These are phyloP conservation scores for Boletus barrowsii DNA, from an alignment of 768 basidiomycete species.

Conservation along the genomic window DNA sequence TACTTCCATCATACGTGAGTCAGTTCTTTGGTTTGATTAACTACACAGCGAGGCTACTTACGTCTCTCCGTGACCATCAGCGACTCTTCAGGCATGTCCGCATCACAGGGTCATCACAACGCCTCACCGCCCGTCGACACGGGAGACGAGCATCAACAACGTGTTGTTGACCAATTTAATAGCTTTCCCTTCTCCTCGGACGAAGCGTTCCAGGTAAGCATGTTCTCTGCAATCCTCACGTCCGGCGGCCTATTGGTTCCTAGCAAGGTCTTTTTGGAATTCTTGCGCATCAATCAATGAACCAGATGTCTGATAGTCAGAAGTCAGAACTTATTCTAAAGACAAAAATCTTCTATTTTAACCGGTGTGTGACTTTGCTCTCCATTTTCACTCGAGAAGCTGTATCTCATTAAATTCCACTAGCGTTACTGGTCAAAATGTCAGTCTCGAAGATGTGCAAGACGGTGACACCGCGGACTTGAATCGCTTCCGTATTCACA, in stretches of 20 bases:
- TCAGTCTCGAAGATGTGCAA: constrained; percentile 30
- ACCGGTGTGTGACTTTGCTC: constrained; percentile 39
- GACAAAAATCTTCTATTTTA: constrained; percentile 72
- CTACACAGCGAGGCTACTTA: constrained; percentile 10
- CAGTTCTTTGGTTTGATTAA: constrained; percentile 1
- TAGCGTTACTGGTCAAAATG: constrained; percentile 30
- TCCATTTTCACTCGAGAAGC: constrained; percentile 24
- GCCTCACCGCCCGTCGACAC: constrained; percentile 11
- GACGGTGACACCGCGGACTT: constrained; percentile 11
- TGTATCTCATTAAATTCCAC: constrained; percentile 18
- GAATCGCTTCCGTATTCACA: constrained; percentile 8
- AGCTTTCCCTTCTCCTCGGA: constrained; percentile 56
- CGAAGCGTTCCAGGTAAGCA: constrained; percentile 55
- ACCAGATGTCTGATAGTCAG: constrained; percentile 36
- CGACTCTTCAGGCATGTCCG: constrained; percentile 14
- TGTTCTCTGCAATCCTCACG: not conserved
- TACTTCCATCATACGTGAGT: not conserved
- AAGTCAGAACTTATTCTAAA: constrained; percentile 48
- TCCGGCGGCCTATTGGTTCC: not conserved
- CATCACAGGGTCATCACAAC: constrained; percentile 11
- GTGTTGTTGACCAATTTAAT: constrained; percentile 33
- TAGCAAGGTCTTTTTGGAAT: constrained; percentile 70
- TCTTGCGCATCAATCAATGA: constrained; percentile 39
- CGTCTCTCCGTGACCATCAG: constrained; percentile 5
- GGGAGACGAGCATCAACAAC: constrained; percentile 14